Percentiles rank a stretch among this genome's conserved stretches.
These are phyloP conservation scores for Debaryomyces sp. DNA, from an alignment of 1,139 yeast species.

Conservation along the genomic window DNA sequence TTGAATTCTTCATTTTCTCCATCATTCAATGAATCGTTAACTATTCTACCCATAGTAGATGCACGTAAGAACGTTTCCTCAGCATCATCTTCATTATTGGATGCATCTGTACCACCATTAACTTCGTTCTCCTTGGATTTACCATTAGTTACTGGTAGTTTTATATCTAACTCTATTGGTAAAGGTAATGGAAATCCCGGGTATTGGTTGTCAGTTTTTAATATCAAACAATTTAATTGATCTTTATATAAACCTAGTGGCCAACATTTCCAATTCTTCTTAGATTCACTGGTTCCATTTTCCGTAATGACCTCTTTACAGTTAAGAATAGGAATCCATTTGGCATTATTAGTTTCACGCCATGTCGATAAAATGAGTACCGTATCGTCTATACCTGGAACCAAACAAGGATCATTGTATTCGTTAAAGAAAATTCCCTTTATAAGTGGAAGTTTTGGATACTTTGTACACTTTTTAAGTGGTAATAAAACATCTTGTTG, in stretches of 20 bases:
- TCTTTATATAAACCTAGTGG: constrained; percentile 80
- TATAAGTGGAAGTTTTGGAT: constrained; percentile 36
- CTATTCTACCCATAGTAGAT: constrained; percentile 51
- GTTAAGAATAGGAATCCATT: constrained; percentile 88
- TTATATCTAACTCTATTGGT: constrained; percentile 74
- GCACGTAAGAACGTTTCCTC: constrained; percentile 50
- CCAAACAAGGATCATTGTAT: constrained; percentile 86
- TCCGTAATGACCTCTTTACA: constrained; percentile 59
- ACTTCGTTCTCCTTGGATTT: constrained; percentile 11
- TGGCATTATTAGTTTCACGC: constrained; percentile 75
- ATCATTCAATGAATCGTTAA: constrained; percentile 45
- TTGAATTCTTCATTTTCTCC: constrained; percentile 34
- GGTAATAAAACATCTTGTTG: constrained; percentile 48
- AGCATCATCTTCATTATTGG: constrained; percentile 39
- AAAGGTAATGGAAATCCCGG: constrained; percentile 80
- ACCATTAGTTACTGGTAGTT: constrained; percentile 53
- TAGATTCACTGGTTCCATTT: constrained; percentile 48
- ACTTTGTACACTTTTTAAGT: constrained; percentile 22
- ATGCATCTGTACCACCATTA: constrained; percentile 24
- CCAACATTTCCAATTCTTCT: constrained; percentile 71
- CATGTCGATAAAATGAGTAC: constrained; percentile 72
- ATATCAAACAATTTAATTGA: constrained; percentile 69
- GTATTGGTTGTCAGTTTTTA: constrained; percentile 59
- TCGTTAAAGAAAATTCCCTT: constrained; percentile 81
- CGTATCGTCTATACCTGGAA: constrained; percentile 70